These are phyloP conservation scores for Pichia sp. DNA, from an alignment of 1,139 yeast genomes.

Conservation along the genomic window DNA sequence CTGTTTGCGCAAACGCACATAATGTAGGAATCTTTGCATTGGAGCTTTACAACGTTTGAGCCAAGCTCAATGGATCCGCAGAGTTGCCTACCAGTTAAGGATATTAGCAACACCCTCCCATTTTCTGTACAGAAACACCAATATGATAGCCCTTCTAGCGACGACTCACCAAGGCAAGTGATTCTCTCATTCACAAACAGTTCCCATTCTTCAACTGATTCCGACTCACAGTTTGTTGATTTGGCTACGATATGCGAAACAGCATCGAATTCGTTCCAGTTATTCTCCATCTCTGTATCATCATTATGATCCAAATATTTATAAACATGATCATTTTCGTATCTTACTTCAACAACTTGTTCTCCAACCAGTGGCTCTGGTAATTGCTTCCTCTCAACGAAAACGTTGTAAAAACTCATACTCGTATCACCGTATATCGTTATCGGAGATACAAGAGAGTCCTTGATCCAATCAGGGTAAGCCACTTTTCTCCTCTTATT, in stretches of 20 bases:
- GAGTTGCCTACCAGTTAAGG: slow-evolving; percentile 54
- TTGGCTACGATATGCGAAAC: slow-evolving; percentile 20
- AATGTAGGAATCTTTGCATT: slow-evolving; percentile 48
- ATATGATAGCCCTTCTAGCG: slow-evolving; percentile 26
- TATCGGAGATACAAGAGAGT: slow-evolving; percentile 23
- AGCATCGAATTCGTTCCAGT: slow-evolving; percentile 24
- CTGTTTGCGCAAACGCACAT: slow-evolving; percentile 53
- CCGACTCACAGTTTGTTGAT: slow-evolving; percentile 9
- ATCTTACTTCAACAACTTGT: slow-evolving; percentile 26
- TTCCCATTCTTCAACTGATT: slow-evolving; percentile 16
- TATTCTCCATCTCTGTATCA: slow-evolving; percentile 20
- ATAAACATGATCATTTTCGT: slow-evolving; percentile 18
- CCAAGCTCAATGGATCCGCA: slow-evolving; percentile 59
- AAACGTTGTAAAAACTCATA: slow-evolving; percentile 22
- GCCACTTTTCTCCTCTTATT: slow-evolving; percentile 23
- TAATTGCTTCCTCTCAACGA: slow-evolving; percentile 15
- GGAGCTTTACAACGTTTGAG: slow-evolving; percentile 49
- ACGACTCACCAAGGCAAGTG: slow-evolving; percentile 24
- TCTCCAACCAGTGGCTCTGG: slow-evolving; percentile 16
- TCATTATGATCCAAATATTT: slow-evolving; percentile 16
- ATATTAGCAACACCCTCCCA: slow-evolving; percentile 65
- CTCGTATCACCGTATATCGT: slow-evolving; percentile 29
- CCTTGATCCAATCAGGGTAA: slow-evolving; percentile 25
- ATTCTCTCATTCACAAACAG: slow-evolving; percentile 26
- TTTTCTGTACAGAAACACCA: slow-evolving; percentile 68